Base-by-base conservation (phyloP, 2,329 filamentous ascomycete species). In the Pseudogymnoascus sp. region DNA sequence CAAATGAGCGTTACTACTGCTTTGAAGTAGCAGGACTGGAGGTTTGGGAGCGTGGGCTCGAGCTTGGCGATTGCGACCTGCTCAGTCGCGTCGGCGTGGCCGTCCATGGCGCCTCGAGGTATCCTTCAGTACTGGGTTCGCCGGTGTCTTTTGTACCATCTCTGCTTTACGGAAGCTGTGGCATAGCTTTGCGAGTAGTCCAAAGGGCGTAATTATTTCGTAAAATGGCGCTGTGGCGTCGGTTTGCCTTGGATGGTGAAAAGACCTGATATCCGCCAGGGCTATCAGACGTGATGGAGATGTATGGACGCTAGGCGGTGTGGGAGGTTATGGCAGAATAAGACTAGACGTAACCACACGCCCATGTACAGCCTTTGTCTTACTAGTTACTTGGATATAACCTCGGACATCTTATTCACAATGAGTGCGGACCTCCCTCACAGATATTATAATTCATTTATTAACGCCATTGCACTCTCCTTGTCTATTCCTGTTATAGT, bases 1-100 rank as follows among this genome's bases (percentile, higher is more conserved):
- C 93, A 97, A 63, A 91, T 86, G 36, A 97, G 84, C 7, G 91
- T 93, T 21, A 97, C 84, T 13, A 89, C 80, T 39, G 90, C 92
- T 63, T 84, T 81, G 33, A 96, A 75, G 10, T 78, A 76, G 64
- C 76, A 76, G 5, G 75, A 72, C 2, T 70, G 63, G 25, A 74
- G 72, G 10, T 79, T 72, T 12, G 74, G 62, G 5, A 85, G 69
- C 7, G 78, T 75, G 5, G 84, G 83, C 35, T 68, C 72, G 35
- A 88, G 77, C 64, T 83, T 76, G 6, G 84, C 78, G 67, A 88
- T 87, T 15, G 83, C 76, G 8, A 80, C 82, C 25, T 74, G 71
- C 13, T 72, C 69, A 61, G 72, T 71, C 48, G 48, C 48, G 48
- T 55, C 48, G 48, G 48, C 29, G 15, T 55, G 35, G 13, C 35